These are phyloP conservation scores for Cadophora gregata DNA, from an alignment of 2,329 filamentous ascomycete genomes.

Conservation along the genomic window DNA sequence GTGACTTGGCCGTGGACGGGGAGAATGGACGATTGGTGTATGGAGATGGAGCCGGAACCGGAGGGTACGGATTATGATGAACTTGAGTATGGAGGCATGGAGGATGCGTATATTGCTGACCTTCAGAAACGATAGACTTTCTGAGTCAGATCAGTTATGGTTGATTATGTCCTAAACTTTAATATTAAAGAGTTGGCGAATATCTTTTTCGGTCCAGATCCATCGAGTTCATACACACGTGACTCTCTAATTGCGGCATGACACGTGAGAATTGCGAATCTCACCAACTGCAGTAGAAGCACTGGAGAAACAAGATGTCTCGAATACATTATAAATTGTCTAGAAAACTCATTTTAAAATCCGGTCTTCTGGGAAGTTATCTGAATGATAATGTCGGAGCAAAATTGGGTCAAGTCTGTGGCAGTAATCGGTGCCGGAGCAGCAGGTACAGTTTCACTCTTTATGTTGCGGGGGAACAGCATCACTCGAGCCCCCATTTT, in stretches of 20 bases:
- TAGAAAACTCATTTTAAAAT: too few relatives aligned
- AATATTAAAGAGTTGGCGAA: too few relatives aligned
- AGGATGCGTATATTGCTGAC: neutral
- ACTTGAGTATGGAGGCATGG: neutral
- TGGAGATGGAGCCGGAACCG: conserved; percentile 11
- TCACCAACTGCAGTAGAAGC: neutral
- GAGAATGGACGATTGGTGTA: conserved; percentile 20
- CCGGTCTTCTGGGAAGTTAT: too few relatives aligned
- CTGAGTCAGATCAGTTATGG: too few relatives aligned
- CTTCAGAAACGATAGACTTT: too few relatives aligned
- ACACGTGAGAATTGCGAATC: conserved; percentile 30
- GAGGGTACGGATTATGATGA: neutral
- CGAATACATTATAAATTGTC: too few relatives aligned
- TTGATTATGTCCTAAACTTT: too few relatives aligned
- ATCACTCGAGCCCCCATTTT: neutral
- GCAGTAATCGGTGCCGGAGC: conserved; percentile 53
- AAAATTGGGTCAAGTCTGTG: conserved; percentile 47
- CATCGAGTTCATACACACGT: neutral
- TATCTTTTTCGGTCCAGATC: too few relatives aligned
- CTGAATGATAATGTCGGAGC: conserved; percentile 24
- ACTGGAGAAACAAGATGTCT: neutral
- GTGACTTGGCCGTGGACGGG: conserved; percentile 24
- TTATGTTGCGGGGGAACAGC: neutral
- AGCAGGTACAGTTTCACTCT: conserved; percentile 44
- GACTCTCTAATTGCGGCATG: conserved; percentile 21